Percentiles rank a stretch among this genome's conserved stretches.
Conservation (phyloP, 192 early-diverging fungal genomes). For the Geranomyces variabilis region DNA sequence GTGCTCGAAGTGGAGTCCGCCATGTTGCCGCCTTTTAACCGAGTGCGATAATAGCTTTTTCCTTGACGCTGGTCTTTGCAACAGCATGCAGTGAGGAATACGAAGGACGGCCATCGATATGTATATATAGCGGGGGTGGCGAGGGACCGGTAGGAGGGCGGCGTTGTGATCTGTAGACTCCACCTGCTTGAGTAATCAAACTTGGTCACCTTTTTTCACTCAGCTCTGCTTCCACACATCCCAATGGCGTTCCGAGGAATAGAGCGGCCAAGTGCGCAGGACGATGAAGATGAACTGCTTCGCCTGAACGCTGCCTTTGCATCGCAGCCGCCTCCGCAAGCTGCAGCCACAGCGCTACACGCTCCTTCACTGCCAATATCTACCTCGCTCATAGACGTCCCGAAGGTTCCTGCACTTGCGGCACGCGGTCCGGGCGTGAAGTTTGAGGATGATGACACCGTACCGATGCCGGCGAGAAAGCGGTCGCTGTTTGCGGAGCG, state of each 20-base stretch:
- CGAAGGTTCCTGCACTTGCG: neutral
- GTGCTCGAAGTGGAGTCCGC: too few species aligned
- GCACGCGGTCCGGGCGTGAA: conserved; percentile 2
- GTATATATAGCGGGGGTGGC: too few species aligned
- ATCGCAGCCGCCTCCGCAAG: neutral
- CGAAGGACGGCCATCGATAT: too few species aligned
- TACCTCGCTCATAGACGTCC: neutral
- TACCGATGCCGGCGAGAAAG: conserved; percentile 17
- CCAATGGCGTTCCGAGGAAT: conserved; percentile 11
- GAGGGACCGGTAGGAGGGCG: too few species aligned
- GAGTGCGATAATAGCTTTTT: too few species aligned
- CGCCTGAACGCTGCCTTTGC: neutral
- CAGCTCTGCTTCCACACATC: too few species aligned
- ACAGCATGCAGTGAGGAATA: too few species aligned
- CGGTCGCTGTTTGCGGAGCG: conserved; percentile 34
- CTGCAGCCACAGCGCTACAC: neutral
- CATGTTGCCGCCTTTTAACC: too few species aligned
- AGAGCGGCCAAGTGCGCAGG: neutral
- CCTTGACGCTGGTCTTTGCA: too few species aligned
- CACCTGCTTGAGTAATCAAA: too few species aligned
- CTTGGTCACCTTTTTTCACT: too few species aligned
- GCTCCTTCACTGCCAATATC: neutral
- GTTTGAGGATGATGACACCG: conserved; percentile 5
- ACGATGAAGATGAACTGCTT: conserved; percentile 14
- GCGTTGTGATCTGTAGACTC: too few species aligned